phyloP scores from a whole-genome alignment of 345 rosid genomes.

The Camelina neglecta region DNA sequence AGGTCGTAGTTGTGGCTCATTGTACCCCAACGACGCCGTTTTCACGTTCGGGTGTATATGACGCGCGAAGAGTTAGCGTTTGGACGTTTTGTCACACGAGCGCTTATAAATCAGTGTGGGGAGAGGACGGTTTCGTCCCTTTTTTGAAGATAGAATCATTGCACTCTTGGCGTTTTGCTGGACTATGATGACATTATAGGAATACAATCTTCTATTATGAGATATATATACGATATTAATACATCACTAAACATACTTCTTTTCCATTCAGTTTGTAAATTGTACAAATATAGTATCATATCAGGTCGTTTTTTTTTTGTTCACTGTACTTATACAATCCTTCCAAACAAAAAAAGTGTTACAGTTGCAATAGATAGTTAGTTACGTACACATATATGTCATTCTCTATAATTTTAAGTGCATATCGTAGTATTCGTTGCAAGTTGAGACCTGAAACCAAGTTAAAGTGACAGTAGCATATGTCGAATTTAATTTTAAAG shows the following conservation, averaged over 20 bases:
- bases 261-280: background rate
- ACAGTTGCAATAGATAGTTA: slow-evolving; percentile 1
- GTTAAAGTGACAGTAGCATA: slow-evolving; percentile 12
- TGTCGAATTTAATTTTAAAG: background rate
- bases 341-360: slow-evolving; percentile 19
- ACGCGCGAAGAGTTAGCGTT: slow-evolving; percentile 17
- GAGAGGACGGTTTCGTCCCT: slow-evolving; percentile 42
- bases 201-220: slow-evolving; percentile 29
- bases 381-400: slow-evolving; percentile 8
- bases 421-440: background rate
- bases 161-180: slow-evolving; percentile 39
- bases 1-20: background rate
- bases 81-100: slow-evolving; percentile 29
- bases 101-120: slow-evolving; percentile 34
- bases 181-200: slow-evolving; percentile 37
- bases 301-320: background rate
- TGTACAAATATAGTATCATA: slow-evolving; percentile 22
- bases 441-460: slow-evolving; percentile 11
- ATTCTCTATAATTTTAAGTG: slow-evolving; percentile 11
- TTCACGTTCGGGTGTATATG: background rate
- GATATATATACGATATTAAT: slow-evolving; percentile 21
- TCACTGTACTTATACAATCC: slow-evolving; percentile 23
- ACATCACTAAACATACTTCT: slow-evolving; percentile 36
- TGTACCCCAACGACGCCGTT: background rate
- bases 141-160: slow-evolving; percentile 38